These are phyloP conservation scores for Gossypium laxum DNA, from an alignment of 441 rosid species.

Conservation along the genomic window DNA sequence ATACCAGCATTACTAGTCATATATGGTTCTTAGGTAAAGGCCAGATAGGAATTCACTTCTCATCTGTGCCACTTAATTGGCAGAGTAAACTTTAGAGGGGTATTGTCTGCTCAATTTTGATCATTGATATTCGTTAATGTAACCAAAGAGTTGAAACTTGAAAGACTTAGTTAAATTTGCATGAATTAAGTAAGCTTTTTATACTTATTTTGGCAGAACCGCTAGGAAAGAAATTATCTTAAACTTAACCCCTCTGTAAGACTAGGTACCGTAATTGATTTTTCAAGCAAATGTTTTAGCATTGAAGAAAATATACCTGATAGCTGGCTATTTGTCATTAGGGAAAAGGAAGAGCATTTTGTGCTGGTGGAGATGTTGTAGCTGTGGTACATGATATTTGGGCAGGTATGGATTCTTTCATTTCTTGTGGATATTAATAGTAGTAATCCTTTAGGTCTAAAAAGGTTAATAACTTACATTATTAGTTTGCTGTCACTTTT, in stretches of 20 bases:
- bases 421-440: not conserved
- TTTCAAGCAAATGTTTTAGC: not conserved
- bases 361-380: slow-evolving; percentile 19
- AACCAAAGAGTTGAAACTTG: not conserved
- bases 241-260: not conserved
- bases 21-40: not conserved
- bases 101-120: not conserved
- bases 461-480: not conserved
- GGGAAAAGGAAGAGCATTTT: slow-evolving; percentile 21
- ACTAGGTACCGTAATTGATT: not conserved
- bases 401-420: slow-evolving; percentile 10
- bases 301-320: not conserved
- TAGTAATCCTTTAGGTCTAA: not conserved
- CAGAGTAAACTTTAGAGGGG: not conserved
- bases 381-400: slow-evolving; percentile 11
- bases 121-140: not conserved
- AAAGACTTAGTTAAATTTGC: not conserved
- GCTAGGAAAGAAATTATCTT: not conserved
- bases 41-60: not conserved
- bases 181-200: not conserved
- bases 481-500: not conserved
- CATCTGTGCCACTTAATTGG: not conserved
- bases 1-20: not conserved
- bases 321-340: not conserved
- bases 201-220: not conserved